Evolutionary conservation across 805 yeast species (phyloP).

Genomic region (Metschnikowia amazonensis): DNA sequence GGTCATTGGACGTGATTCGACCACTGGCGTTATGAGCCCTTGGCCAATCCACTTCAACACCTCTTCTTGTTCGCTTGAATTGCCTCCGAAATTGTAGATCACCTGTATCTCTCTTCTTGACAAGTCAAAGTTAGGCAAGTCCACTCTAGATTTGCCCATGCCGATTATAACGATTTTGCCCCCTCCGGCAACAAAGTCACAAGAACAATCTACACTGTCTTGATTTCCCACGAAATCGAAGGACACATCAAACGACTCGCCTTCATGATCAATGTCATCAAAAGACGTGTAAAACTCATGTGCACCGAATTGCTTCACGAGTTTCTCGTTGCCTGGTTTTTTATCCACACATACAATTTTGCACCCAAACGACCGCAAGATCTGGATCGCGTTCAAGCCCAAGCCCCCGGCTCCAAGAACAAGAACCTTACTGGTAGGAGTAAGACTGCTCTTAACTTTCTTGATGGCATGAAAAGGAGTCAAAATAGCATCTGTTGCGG

Average conservation of each 20-base stretch:
- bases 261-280: conserved; percentile 20
- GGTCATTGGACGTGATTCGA: conserved; percentile 26
- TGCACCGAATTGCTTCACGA: conserved; percentile 39
- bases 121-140: conserved; percentile 30
- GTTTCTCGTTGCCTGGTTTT: conserved; percentile 14
- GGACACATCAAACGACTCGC: conserved; percentile 32
- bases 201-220: conserved; percentile 23
- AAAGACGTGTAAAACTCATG: conserved; percentile 37
- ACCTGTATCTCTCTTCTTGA: conserved; percentile 41
- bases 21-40: conserved; percentile 39
- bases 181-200: conserved; percentile 28
- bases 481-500: conserved; percentile 40
- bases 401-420: conserved; percentile 42
- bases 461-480: conserved; percentile 42
- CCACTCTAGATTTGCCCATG: conserved; percentile 33
- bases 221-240: conserved; percentile 40
- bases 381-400: conserved; percentile 42
- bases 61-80: conserved; percentile 40
- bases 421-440: conserved; percentile 35
- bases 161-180: conserved; percentile 45
- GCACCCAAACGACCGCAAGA: conserved; percentile 31
- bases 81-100: conserved; percentile 43
- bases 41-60: conserved; percentile 38
- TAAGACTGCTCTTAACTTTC: conserved; percentile 27
- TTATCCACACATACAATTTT: conserved; percentile 33